Evolutionary conservation across 2,329 filamentous ascomycete genomes (phyloP).

Genomic region (Cercospora canescens): DNA sequence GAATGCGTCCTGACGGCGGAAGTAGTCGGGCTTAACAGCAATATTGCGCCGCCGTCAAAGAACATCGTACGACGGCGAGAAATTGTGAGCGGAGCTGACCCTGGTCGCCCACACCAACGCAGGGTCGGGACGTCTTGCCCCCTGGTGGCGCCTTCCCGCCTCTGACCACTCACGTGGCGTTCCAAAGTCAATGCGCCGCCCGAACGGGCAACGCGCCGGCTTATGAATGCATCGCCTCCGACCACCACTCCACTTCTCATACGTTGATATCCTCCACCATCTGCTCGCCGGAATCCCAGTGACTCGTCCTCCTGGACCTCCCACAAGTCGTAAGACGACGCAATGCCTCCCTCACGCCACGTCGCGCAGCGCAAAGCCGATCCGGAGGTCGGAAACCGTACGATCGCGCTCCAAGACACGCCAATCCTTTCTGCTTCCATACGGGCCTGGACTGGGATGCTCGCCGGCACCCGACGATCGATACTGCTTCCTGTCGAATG

Average conservation of each 20-base stretch:
- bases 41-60: neutral
- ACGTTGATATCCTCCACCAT: neutral
- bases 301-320: neutral
- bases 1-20: neutral
- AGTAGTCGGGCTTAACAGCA: slow-evolving; percentile 5
- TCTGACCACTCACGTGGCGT: neutral
- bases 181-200: neutral
- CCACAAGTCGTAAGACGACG: neutral
- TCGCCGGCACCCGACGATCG: neutral
- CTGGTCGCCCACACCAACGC: neutral
- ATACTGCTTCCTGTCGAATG: neutral
- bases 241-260: slow-evolving; percentile 15
- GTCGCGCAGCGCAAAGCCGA: neutral
- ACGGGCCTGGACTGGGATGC: neutral
- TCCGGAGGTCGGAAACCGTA: neutral
- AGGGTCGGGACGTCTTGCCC: neutral
- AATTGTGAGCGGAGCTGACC: slow-evolving; percentile 3
- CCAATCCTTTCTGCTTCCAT: neutral
- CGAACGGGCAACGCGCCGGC: neutral
- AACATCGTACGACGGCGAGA: slow-evolving; percentile 10
- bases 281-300: neutral
- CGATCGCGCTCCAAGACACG: neutral
- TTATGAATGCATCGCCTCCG: neutral
- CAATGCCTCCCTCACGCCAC: neutral
- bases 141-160: neutral